Conservation (phyloP, 805 yeast genomes). For the Ogataea zsoltii region DNA sequence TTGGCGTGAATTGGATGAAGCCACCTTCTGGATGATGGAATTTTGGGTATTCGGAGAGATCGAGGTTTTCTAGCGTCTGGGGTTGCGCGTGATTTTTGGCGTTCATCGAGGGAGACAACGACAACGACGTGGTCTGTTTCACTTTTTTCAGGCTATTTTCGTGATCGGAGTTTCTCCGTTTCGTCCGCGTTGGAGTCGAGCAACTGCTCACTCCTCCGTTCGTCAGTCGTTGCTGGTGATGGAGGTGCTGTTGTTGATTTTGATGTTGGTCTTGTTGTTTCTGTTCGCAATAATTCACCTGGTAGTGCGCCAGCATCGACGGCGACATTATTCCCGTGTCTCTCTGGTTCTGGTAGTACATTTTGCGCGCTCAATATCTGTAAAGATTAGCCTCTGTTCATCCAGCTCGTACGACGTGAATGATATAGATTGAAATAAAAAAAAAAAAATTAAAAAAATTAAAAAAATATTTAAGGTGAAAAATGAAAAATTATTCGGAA, state of each 20-base stretch:
- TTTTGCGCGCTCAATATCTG: not conserved
- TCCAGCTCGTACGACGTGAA: conserved; percentile 1
- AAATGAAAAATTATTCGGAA: conserved; percentile 4
- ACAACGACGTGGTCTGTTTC: conserved; percentile 20
- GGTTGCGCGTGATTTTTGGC: conserved; percentile 9
- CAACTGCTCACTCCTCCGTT: conserved; percentile 15
- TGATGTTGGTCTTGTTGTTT: conserved; percentile 1
- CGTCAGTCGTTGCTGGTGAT: conserved; percentile 10
- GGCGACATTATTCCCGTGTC: conserved; percentile 19
- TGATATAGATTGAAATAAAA: too few relatives aligned
- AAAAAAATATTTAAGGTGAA: not conserved
- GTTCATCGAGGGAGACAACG: conserved; percentile 9
- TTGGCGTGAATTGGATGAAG: conserved; percentile 58
- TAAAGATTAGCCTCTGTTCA: not conserved
- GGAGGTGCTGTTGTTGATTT: conserved; percentile 15
- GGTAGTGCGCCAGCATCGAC: conserved; percentile 22
- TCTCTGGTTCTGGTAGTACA: conserved; percentile 15
- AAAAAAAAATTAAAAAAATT: not conserved
- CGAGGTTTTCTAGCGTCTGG: conserved; percentile 30
- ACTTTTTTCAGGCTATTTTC: conserved; percentile 34
- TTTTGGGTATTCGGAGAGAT: conserved; percentile 51
- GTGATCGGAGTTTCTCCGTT: conserved; percentile 39
- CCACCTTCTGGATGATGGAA: conserved; percentile 66
- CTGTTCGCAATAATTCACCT: conserved; percentile 13
- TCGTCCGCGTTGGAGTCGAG: conserved; percentile 29